These are phyloP conservation scores for Mycena sp. DNA, from an alignment of 1,284 basidiomycete species.

Conservation along the genomic window DNA sequence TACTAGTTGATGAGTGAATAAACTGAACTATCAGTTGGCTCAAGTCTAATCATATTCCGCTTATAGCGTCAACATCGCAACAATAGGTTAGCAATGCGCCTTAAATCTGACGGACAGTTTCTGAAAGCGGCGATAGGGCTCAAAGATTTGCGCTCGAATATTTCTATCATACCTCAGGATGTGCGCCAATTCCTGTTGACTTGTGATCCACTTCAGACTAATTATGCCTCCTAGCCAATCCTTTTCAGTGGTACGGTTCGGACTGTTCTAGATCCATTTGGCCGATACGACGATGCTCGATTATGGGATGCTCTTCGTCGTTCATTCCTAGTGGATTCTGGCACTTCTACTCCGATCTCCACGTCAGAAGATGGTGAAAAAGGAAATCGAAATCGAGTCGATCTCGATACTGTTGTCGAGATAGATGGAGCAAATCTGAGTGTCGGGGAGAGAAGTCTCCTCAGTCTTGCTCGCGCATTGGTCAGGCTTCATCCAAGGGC, in stretches of 20 bases:
- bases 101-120: not conserved
- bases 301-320: slow-evolving; percentile 72
- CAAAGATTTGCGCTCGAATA: slow-evolving; percentile 56
- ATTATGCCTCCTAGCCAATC: slow-evolving; percentile 48
- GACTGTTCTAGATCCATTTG: slow-evolving; percentile 77
- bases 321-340: slow-evolving; percentile 59
- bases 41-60: slow-evolving; percentile 43
- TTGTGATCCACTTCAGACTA: slow-evolving; percentile 13
- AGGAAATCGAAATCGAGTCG: slow-evolving; percentile 47
- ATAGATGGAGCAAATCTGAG: slow-evolving; percentile 74
- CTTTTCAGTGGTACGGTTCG: slow-evolving; percentile 65
- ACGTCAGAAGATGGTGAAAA: slow-evolving; percentile 10
- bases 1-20: slow-evolving; percentile 55
- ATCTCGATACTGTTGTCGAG: slow-evolving; percentile 66
- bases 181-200: slow-evolving; percentile 36
- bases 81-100: slow-evolving; percentile 46
- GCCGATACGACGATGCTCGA: slow-evolving; percentile 62
- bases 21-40: slow-evolving; percentile 51
- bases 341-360: slow-evolving; percentile 34
- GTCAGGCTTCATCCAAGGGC: slow-evolving; percentile 31
- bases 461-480: slow-evolving; percentile 77
- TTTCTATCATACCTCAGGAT: slow-evolving; percentile 65
- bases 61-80: slow-evolving; percentile 61
- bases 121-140: slow-evolving; percentile 33
- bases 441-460: slow-evolving; percentile 71